Conservation (phyloP, 306 rosid species). For the Lagenaria siceraria region DNA sequence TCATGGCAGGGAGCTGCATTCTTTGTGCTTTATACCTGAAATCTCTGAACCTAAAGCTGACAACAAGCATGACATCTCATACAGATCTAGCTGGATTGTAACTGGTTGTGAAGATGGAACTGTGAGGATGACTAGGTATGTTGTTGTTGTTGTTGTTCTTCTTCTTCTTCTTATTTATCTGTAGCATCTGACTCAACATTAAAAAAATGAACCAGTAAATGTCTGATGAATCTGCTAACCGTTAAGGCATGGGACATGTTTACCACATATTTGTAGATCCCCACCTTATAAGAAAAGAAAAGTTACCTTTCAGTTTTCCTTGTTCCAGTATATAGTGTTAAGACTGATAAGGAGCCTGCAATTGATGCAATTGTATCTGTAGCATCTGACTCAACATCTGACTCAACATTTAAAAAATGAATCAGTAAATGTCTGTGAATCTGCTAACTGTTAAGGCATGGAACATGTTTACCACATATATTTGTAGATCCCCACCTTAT, state of each 20-base stretch:
- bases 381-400: not conserved
- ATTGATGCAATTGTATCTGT: slow-evolving; percentile 5
- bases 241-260: not conserved
- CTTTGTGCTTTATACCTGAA: slow-evolving; percentile 60
- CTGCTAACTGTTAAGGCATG: not conserved
- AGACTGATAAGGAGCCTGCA: not conserved
- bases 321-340: not conserved
- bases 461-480: not conserved
- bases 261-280: not conserved
- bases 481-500: not conserved
- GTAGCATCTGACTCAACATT: not conserved
- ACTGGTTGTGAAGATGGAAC: slow-evolving; percentile 99
- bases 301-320: not conserved
- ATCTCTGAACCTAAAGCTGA: slow-evolving; percentile 24
- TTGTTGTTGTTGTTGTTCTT: not conserved
- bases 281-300: not conserved
- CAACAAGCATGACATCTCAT: slow-evolving; percentile 16
- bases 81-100: slow-evolving; percentile 61
- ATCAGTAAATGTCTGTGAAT: not conserved
- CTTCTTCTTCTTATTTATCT: not conserved
- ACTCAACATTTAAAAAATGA: not conserved
- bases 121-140: slow-evolving; percentile 84
- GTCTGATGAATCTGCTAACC: not conserved
- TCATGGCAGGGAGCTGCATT: slow-evolving; percentile 96
- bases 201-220: not conserved